Percentiles rank a stretch among this genome's conserved stretches.
Conservation (phyloP, 192 early-diverging fungal genomes). For the Coemansia sp. region DNA sequence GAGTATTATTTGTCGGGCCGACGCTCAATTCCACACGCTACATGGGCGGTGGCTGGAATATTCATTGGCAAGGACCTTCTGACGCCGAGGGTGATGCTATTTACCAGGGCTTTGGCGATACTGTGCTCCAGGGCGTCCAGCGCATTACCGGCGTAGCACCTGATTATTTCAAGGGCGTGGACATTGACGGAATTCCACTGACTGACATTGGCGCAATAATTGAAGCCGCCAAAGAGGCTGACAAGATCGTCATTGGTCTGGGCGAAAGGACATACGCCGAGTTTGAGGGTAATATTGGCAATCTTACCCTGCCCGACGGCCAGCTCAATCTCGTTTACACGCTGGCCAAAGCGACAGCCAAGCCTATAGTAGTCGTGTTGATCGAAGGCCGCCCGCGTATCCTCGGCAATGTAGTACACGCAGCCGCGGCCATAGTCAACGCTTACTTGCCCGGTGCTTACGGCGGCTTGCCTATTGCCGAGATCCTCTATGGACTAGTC, state of each 20-base stretch:
- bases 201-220: slow-evolving; percentile 51
- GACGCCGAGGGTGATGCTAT: slow-evolving; percentile 49
- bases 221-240: slow-evolving; percentile 42
- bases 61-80: slow-evolving; percentile 64
- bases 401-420: slow-evolving; percentile 44
- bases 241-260: slow-evolving; percentile 59
- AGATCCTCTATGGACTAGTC: slow-evolving; percentile 60
- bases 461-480: slow-evolving; percentile 63
- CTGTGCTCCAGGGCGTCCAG: slow-evolving; percentile 36
- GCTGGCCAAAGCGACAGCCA: slow-evolving; percentile 29
- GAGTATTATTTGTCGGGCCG: slow-evolving; percentile 63
- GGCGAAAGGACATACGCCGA: slow-evolving; percentile 67
- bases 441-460: slow-evolving; percentile 67
- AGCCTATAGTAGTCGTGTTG: slow-evolving; percentile 57
- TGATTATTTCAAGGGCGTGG: slow-evolving; percentile 43
- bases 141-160: slow-evolving; percentile 31
- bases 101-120: slow-evolving; percentile 54
- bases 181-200: slow-evolving; percentile 55
- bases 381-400: slow-evolving; percentile 63
- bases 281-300: slow-evolving; percentile 59
- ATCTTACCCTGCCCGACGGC: slow-evolving; percentile 44
- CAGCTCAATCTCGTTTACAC: slow-evolving; percentile 53
- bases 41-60: slow-evolving; percentile 65
- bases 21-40: slow-evolving; percentile 60
- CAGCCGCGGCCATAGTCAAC: slow-evolving; percentile 58